Evolutionary conservation across 129 eudicot species (phyloP).

Genomic region (Daucus carota): DNA sequence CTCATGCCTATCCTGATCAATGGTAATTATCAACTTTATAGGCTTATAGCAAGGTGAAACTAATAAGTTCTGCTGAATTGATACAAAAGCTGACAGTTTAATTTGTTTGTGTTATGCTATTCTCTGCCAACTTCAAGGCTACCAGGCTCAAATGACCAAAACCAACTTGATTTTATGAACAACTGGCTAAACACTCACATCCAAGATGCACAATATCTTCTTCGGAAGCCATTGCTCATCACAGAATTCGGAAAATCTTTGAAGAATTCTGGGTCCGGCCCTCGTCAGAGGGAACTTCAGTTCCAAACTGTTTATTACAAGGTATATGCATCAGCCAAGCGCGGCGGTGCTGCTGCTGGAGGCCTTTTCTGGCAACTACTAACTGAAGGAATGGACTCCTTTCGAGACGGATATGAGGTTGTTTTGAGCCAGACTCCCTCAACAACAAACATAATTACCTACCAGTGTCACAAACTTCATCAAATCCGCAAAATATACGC

Average conservation of each 20-base stretch:
- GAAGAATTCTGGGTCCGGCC: constrained; percentile 53
- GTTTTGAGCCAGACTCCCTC: constrained; percentile 56
- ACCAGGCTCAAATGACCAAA: constrained; percentile 50
- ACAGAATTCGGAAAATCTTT: constrained; percentile 77
- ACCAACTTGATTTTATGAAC: constrained; percentile 53
- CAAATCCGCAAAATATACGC: constrained; percentile 61
- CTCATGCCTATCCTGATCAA: constrained; percentile 89
- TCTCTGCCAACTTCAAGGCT: constrained; percentile 36
- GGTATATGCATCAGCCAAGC: constrained; percentile 75
- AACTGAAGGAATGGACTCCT: constrained; percentile 69
- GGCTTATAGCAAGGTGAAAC: background rate
- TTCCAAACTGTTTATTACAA: constrained; percentile 57
- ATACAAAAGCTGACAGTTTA: background rate
- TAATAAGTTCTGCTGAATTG: background rate
- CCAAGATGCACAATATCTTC: constrained; percentile 59
- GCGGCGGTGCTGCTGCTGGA: constrained; percentile 89
- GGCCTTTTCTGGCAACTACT: constrained; percentile 96
- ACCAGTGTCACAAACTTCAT: constrained; percentile 57
- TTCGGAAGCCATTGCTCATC: constrained; percentile 67
- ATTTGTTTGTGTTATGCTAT: background rate
- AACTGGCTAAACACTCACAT: constrained; percentile 73
- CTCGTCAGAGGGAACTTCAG: constrained; percentile 54
- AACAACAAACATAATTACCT: constrained; percentile 67
- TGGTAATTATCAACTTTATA: constrained; percentile 43
- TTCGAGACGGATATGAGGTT: constrained; percentile 57